These are phyloP conservation scores for Reutealis trisperma DNA, from an alignment of 345 rosid species.

Conservation along the genomic window DNA sequence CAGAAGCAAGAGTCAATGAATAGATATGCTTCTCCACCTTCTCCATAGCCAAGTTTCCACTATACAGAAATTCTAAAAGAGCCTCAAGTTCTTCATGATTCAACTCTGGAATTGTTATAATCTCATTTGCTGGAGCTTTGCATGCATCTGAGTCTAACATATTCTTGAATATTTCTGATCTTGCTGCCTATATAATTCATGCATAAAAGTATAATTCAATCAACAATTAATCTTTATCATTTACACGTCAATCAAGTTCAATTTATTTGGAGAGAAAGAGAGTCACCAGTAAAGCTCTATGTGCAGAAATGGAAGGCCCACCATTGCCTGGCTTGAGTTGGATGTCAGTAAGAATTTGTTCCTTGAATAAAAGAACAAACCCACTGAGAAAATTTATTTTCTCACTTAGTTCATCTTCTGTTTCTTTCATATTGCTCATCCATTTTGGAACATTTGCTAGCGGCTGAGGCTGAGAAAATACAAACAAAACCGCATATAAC, in stretches of 20 bases:
- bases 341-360: constrained; percentile 65
- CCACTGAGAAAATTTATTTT: constrained; percentile 62
- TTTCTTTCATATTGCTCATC: constrained; percentile 63
- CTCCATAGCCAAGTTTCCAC: constrained; percentile 50
- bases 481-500: background rate
- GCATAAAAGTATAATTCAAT: too few species aligned
- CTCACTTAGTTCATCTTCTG: constrained; percentile 57
- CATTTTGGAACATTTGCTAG: constrained; percentile 61
- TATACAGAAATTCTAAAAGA: constrained; percentile 75
- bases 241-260: background rate
- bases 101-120: constrained; percentile 57
- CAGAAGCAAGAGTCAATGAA: constrained; percentile 59
- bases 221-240: too few species aligned
- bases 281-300: constrained; percentile 64
- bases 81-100: constrained; percentile 67
- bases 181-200: constrained; percentile 53
- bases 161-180: constrained; percentile 77
- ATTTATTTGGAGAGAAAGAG: background rate
- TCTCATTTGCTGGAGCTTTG: constrained; percentile 60
- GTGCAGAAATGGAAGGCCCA: constrained; percentile 62
- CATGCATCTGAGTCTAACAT: constrained; percentile 63
- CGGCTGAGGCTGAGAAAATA: constrained; percentile 39
- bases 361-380: constrained; percentile 45
- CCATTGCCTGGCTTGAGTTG: constrained; percentile 54
- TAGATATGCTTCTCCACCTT: constrained; percentile 58